Base-by-base conservation (phyloP, 331 rosid genomes). In the Quercus phellos region DNA sequence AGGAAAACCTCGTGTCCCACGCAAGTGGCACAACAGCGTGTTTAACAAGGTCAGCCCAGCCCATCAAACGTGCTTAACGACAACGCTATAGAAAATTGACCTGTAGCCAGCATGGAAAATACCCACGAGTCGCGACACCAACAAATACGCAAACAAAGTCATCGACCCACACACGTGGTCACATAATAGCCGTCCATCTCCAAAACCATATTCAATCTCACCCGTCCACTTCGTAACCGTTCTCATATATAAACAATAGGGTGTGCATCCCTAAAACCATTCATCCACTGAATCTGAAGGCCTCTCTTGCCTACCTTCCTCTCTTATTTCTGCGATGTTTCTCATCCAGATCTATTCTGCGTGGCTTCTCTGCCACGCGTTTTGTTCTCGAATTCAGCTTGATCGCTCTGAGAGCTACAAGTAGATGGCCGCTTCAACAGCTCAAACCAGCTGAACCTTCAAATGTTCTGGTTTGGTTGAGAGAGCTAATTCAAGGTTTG, bases 401-500 rank as follows among this genome's bases (percentile, higher is more conserved):
- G 84, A 78, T 88, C 90, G 9, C 50, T 0, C 19, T 56, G 12
- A 27, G 84, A 76, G 77, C 90, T 86, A 64, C 83, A 18, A 0
- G 6, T 3, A 3, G 80, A 53, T 72, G 81, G 61, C 30, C 5
- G 43, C 63, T 83, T 54, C 0, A 9, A 0, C 4, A 0, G 79
- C 78, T 60, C 55, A 5, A n/a, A 24, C 5, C 17, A 0, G 0
- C 0, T 18, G 55, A 21, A 2, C 8, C 8, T 29, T 2, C 3
- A 2, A 19, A 35, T 19, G 54, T 13, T n/a, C 55, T 38, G 71
- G 27, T 70, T 26, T 21, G 9, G 0, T 2, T 9, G 26, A 66
- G 51, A 14, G 22, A 34, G 34, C 24, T 66, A 18, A 46, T 18
- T 18, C 71, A 6, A 66, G 71, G 71, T 66, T 32, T 7, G 71